Conservation (phyloP, 768 basidiomycete genomes). For the Pulveroboletus ravenelii region DNA sequence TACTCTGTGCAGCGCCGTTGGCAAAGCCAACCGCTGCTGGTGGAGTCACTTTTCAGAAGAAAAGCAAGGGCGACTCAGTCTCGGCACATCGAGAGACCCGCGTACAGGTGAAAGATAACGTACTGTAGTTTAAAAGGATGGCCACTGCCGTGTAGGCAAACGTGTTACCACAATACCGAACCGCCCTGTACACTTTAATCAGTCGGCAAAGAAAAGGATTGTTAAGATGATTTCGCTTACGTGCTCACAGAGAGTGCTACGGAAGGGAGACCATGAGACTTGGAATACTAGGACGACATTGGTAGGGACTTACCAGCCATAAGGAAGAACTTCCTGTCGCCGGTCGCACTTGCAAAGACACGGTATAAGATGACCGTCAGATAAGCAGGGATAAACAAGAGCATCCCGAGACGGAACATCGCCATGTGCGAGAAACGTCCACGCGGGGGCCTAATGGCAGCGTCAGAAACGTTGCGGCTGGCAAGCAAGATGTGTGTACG, state of each 20-base stretch:
- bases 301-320: conserved; percentile 61
- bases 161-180: conserved; percentile 83
- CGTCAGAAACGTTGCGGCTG: conserved; percentile 3
- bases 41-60: conserved; percentile 67
- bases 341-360: conserved; percentile 60
- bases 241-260: conserved; percentile 75
- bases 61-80: background rate
- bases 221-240: conserved; percentile 40
- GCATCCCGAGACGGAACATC: conserved; percentile 86
- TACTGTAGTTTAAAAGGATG: conserved; percentile 83
- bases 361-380: conserved; percentile 74
- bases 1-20: conserved; percentile 94
- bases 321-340: conserved; percentile 70
- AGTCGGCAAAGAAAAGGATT: background rate
- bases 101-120: conserved; percentile 12
- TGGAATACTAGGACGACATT: background rate
- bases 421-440: conserved; percentile 79
- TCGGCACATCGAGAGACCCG: background rate
- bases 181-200: conserved; percentile 47
- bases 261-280: conserved; percentile 2
- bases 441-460: conserved; percentile 58
- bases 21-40: conserved; percentile 85
- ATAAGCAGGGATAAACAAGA: conserved; percentile 88
- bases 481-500: conserved; percentile 10
- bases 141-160: conserved; percentile 90